Evolutionary conservation across 2,329 filamentous ascomycete genomes (phyloP), one percentile per base, ranked within the genome.

Genomic region (Triangularia verruculosa): DNA sequence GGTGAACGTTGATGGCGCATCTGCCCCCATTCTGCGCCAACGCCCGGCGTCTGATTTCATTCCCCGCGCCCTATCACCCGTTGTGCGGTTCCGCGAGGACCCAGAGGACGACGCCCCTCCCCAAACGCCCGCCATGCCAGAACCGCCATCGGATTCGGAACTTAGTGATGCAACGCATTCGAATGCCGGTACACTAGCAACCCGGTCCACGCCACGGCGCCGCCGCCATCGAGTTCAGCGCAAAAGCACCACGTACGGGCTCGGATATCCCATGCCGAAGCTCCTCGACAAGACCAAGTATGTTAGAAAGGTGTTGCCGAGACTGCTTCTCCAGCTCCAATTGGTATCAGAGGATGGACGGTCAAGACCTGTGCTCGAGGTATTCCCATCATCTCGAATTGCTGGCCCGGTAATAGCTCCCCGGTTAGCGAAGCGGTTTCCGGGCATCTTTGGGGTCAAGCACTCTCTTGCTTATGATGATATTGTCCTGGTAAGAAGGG

Each of bases 271-370:
- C 0, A 80, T 89, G 64, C 80, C 89, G 66, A 79, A 82, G 70
- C 72, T 85, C 65, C 77, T 83, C 67, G 78, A 81, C 71, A 83
- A 87, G 71, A 89, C 89, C 72, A 81, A 89, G 24, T 82, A 89
- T 66, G 79, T 92, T 34, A 80, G 89, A 13, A 85, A 89, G 69
- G 80, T 90, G 28, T 85, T 89, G 15, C 89, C 90, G 11, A 86
- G 86, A 59, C 77, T 92, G 17, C 77, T 92, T 5, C 80, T 93
- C 5, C 90, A 94, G 74, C 78, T 93, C 15, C 90, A 93, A 71
- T 82, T 85, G 63, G 74, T 92, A n/a, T 80, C 83, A 1, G 76
- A 81, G 47, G 82, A 86, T 65, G 80, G 79, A 15, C 84, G 90
- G 24, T 88, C 89, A 0, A 81, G 82, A 59, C 90, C 90, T 0